Base-by-base conservation (phyloP, 441 rosid species). In the Pelargonium citronellum region DNA sequence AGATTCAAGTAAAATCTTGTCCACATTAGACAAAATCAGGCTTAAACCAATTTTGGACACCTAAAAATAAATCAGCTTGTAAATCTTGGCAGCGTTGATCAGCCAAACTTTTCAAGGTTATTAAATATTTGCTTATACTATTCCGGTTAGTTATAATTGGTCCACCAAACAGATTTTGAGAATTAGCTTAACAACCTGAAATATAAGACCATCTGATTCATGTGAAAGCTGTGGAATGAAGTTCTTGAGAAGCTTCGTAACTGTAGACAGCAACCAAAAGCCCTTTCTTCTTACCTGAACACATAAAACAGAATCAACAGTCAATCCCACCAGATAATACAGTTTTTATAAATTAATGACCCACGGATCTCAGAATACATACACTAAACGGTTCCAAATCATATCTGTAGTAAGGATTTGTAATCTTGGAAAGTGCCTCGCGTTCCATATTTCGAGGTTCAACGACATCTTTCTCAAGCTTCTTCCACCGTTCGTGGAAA, bases 341-440 rank as follows among this genome's bases (percentile, higher is more conserved):
- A 57, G 9, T 57, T 15, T 57, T 7, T 17, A 57, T 22, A 16
- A 16, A 57, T 2, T 17, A 57, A 57, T 57, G 62, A 3, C 62
- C 17, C 19, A 57, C 8, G 27, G 62, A 57, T 57, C 20, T 57
- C 62, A 57, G 22, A 17, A 57, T 57, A 57, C 90, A 74, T 83
- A 95, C 99, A 87, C 96, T 84, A 84, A 95, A 95, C 12, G 97
- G 98, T 79, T 95, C 99, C 75, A 88, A 79, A 71, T 91, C 97
- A 70, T 95, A 95, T 88, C 92, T 86, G 73, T 95, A 95, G 75
- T 81, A 76, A 58, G 90, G 86, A 73, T 85, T 85, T 76, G 83
- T 80, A 76, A 87, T 83, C 77, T 81, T 87, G 75, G 85, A 86
- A 74, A 88, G 86, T 78, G 84, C 73, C n/a, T 78, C 90, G 67